phyloP scores from a whole-genome alignment of 2,329 filamentous ascomycete genomes.

The Aspergillus pseudoglaucus region DNA sequence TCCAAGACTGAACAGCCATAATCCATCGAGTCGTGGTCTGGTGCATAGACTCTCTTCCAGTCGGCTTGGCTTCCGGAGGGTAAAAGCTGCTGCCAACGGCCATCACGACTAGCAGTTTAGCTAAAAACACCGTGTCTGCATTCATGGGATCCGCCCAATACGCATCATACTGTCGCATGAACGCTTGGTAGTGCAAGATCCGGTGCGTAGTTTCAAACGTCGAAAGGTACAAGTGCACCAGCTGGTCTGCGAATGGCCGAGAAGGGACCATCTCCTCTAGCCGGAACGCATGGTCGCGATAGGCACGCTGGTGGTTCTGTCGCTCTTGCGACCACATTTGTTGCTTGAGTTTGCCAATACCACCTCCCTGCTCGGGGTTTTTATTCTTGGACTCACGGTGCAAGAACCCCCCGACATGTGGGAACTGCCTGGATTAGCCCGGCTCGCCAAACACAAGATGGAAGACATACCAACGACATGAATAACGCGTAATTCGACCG shows the following conservation, averaged over 20 bases:
- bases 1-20: conserved; percentile 29
- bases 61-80: conserved; percentile 12
- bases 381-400: conserved; percentile 12
- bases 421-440: conserved; percentile 15
- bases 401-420: conserved; percentile 22
- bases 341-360: conserved; percentile 23
- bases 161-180: conserved; percentile 50
- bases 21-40: conserved; percentile 41
- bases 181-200: conserved; percentile 53
- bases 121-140: conserved; percentile 43
- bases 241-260: conserved; percentile 40
- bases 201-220: conserved; percentile 53
- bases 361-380: conserved; percentile 4
- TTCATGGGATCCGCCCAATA: conserved; percentile 44
- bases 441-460: neutral
- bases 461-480: conserved; percentile 23
- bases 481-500: conserved; percentile 25
- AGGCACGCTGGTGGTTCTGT: conserved; percentile 23
- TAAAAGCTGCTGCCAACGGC: conserved; percentile 42
- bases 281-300: conserved; percentile 22
- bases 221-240: conserved; percentile 50
- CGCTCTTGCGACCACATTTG: conserved; percentile 24
- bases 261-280: conserved; percentile 40
- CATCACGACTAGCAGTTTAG: conserved; percentile 32
- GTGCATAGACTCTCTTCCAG: conserved; percentile 36